phyloP scores from a whole-genome alignment of 306 rosid genomes.

The Quercus alba region DNA sequence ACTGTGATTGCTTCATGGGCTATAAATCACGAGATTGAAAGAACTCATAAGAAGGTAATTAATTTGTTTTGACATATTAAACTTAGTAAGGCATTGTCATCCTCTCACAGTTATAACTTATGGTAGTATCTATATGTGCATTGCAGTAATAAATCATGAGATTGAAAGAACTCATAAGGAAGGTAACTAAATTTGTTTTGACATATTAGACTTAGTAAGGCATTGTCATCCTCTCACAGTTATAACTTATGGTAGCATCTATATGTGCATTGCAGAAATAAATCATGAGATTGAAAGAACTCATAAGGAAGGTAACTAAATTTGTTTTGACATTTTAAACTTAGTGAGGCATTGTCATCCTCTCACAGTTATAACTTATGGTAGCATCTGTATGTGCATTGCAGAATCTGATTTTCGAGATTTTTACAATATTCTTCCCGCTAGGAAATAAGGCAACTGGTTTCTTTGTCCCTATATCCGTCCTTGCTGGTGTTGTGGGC shows the following conservation, averaged over 20 bases:
- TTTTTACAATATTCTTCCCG: slow-evolving; percentile 71
- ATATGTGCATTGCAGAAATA: slow-evolving; percentile 50
- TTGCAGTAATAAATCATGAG: slow-evolving; percentile 80
- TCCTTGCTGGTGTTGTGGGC: slow-evolving; percentile 86
- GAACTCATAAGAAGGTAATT: slow-evolving; percentile 57
- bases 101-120: not conserved
- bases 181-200: slow-evolving; percentile 32
- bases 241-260: not conserved
- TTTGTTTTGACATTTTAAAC: not conserved
- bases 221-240: not conserved
- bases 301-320: slow-evolving; percentile 45
- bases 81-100: not conserved
- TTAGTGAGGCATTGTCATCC: not conserved
- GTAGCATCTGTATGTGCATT: slow-evolving; percentile 5
- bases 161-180: slow-evolving; percentile 53
- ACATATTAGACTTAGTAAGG: not conserved
- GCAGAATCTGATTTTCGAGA: slow-evolving; percentile 73
- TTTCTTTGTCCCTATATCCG: slow-evolving; percentile 57
- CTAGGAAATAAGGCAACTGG: slow-evolving; percentile 87
- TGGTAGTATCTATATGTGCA: not conserved
- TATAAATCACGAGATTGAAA: slow-evolving; percentile 69
- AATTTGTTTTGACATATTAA: not conserved
- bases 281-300: slow-evolving; percentile 73
- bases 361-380: not conserved
- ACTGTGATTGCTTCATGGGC: slow-evolving; percentile 81